Evolutionary conservation across 345 rosid species (phyloP), one percentile per base, ranked within the genome.

Genomic region (Euphorbia lathyris): DNA sequence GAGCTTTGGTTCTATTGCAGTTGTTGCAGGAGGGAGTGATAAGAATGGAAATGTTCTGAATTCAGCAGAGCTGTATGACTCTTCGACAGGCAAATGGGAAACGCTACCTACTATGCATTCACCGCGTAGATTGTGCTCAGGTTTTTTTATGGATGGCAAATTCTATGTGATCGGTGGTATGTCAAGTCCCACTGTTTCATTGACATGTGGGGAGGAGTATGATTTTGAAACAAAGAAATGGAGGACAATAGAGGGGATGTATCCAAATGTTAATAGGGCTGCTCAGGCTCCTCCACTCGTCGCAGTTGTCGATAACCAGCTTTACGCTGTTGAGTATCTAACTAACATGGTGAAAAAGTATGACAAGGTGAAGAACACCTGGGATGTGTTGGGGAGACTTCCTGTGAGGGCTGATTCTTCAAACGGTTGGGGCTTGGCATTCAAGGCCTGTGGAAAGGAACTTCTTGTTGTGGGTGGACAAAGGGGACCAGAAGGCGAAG

Each of bases 371-470:
- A 79, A 78, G 71, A 90, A 90, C 77, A 70, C 71, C 0, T 90
- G 97, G 97, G 77, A 77, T 29, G 87, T 90, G n/a, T 62, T 88
- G 80, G 93, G 92, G 53, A 84, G 97, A 80, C 84, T 90, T 57
- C 97, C 94, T 0, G 89, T 85, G 7, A 84, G 85, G 75, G 92
- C 86, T 71, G 97, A 90, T 73, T 79, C 86, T 3, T 88, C 94
- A 0, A 88, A 85, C 72, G 94, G 97, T 23, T 90, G 97, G 97
- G 97, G 97, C 2, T 72, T 90, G 62, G 97, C 97, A 29, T 90
- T 90, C 68, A 90, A 90, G 75, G 90, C 97, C n/a, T 90, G 86
- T 7, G 97, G 94, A 29, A 76, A 78, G 9, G 78, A 81, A 42
- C 74, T 90, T 71, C 74, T 90, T 70, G 88, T 90, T 64, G 83